Base-by-base conservation (phyloP, 1,139 yeast species). In the Geotrichum fermentans region DNA sequence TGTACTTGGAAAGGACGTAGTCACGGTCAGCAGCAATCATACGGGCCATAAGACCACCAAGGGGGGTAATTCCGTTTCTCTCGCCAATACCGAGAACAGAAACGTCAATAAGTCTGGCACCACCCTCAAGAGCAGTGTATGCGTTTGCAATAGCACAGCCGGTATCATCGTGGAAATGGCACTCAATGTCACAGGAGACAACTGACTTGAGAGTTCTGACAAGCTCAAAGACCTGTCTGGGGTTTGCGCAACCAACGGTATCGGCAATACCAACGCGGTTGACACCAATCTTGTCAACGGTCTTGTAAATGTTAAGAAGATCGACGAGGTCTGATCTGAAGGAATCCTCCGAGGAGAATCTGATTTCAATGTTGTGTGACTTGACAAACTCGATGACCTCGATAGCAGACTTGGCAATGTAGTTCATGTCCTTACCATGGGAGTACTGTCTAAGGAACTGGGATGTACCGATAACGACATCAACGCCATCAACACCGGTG, bases 101-200 rank as follows among this genome's bases (percentile, higher is more conserved):
- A 40, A 88, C 96, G 72, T 92, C 98, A 61, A 92, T 88, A 65
- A 90, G 79, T 66, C 82, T 83, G 57, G 98, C 98, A 65, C 98
- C 98, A 49, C 94, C 98, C 73, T 92, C 98, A 62, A 92, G 78
- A 16, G 97, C 97, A 55, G 97, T 87, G 77, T 92, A 92, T 43
- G 98, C 96, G 68, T 92, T 92, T 55, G 97, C 97, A 73, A 92
- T 87, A 59, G 98, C 97, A 75, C 97, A 90, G 54, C 98, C 98
- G 40, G 98, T 92, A 69, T 92, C 98, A 68, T 92, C 88, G 74
- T 92, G 98, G 88, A 92, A 92, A 72, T 92, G 98, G 69, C 97
- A 88, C 73, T 92, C 98, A 63, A 92, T 90, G 68, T 92, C 97
- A 75, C 98, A 92, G 35, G 89, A 83, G 44, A 92, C 97, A 45